Base-by-base conservation (phyloP, 768 basidiomycete genomes). In the Kwoniella sp. region DNA sequence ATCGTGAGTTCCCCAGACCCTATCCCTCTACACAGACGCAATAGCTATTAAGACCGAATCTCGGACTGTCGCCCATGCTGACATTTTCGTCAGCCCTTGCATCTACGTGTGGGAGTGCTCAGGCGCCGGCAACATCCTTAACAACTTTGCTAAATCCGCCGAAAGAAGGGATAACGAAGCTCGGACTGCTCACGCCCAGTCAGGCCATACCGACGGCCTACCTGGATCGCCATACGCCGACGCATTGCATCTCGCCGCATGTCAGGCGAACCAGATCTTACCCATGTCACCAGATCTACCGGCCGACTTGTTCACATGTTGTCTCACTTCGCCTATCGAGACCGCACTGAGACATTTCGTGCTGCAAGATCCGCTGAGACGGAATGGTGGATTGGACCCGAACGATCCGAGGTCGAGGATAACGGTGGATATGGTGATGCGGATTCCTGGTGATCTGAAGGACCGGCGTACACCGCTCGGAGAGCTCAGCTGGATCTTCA, bases 401-500 rank as follows among this genome's bases (percentile, higher is more conserved):
- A 89, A 88, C 9, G 78, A 79, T 61, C 78, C 81, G 4, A 69
- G 79, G 53, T 70, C 74, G 5, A 68, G 73, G 45, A 73, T 81
- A 26, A 80, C 81, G n/a, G 85, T 89, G 29, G 93, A 97, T 74
- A 91, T 93, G 90, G 89, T 94, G 34, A 87, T 91, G 85, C 91
- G 93, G 78, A 86, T 99, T 13, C 96, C 96, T 0, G 96, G 96
- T 9, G 94, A 97, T 77, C 86, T 98, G 65, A 96, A 95, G 81
- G 96, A 99, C 76, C 86, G 96, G 22, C 87, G 94, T 26, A 98
- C 96, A 0, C 94, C 96, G 1, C 84, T 99, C 0, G 96, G 96
- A 56, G 96, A 99, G 82, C 86, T 99, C n/a, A 96, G 95, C 78
- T 99, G 96, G 96, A 98, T 98, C 68, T 98, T 98, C 82, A 98